Conservation (phyloP, 257 asterid species). For the Nicotiana benthamiana region DNA sequence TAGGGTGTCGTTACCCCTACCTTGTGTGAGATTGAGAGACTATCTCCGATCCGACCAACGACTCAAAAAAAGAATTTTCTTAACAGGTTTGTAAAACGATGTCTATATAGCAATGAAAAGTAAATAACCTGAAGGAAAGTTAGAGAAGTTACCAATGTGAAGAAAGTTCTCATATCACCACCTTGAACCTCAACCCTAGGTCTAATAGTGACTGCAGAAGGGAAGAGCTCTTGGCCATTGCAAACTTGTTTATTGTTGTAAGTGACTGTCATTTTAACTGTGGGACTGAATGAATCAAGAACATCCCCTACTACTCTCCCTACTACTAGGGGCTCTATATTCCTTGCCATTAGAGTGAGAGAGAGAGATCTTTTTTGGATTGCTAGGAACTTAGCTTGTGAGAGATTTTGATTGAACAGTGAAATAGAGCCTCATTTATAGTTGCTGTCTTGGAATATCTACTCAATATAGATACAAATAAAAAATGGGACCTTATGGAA, state of each 20-base stretch:
- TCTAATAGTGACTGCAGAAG: conserved; percentile 40
- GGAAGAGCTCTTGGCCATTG: conserved; percentile 66
- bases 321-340: conserved; percentile 48
- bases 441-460: background rate
- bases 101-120: background rate
- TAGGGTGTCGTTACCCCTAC: no score
- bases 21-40: no score
- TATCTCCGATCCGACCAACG: no score
- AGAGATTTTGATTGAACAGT: background rate
- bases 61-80: no score
- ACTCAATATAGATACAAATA: background rate
- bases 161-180: conserved; percentile 60
- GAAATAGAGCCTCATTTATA: background rate
- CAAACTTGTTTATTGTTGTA: conserved; percentile 46
- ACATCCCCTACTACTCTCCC: conserved; percentile 86
- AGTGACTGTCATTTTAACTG: conserved; percentile 27
- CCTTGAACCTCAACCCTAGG: conserved; percentile 61
- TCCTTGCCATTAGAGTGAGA: conserved; percentile 26
- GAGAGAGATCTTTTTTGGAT: background rate
- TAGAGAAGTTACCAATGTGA: conserved; percentile 41
- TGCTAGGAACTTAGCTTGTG: background rate
- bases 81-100: no score
- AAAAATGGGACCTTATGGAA: no score
- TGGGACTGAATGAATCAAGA: conserved; percentile 42
- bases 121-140: background rate